These are phyloP conservation scores for Blastobotrys capitulatus DNA, from an alignment of 1,139 yeast species.

Conservation along the genomic window DNA sequence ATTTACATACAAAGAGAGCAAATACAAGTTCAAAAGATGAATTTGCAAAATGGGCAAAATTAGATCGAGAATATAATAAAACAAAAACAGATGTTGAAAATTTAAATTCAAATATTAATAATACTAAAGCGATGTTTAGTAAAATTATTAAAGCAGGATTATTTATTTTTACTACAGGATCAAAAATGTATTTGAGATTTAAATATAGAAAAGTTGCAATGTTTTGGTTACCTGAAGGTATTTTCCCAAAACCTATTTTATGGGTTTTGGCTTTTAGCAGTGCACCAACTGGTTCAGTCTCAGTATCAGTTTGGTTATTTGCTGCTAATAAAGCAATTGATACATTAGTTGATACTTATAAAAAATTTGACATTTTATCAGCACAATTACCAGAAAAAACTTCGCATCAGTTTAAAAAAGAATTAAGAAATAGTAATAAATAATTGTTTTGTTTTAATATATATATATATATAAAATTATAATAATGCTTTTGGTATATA, in stretches of 20 bases:
- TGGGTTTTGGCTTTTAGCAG: slow-evolving; percentile 58
- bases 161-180: slow-evolving; percentile 34
- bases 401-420: background rate
- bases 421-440: no score
- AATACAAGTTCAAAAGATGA: slow-evolving; percentile 83
- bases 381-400: background rate
- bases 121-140: slow-evolving; percentile 36
- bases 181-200: slow-evolving; percentile 44
- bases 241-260: slow-evolving; percentile 53
- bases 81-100: slow-evolving; percentile 48
- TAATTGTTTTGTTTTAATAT: no score
- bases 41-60: slow-evolving; percentile 93
- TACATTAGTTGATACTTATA: slow-evolving; percentile 2
- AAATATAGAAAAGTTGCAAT: slow-evolving; percentile 55
- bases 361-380: background rate
- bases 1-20: slow-evolving; percentile 49
- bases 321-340: slow-evolving; percentile 28
- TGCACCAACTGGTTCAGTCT: slow-evolving; percentile 41
- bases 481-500: background rate
- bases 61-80: slow-evolving; percentile 66
- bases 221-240: slow-evolving; percentile 54
- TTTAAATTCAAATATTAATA: slow-evolving; percentile 28
- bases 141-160: slow-evolving; percentile 23
- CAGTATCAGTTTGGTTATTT: slow-evolving; percentile 37
- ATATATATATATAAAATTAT: no score